Evolutionary conservation across 2,329 filamentous ascomycete species (phyloP).

Genomic region (Apiospora marii): DNA sequence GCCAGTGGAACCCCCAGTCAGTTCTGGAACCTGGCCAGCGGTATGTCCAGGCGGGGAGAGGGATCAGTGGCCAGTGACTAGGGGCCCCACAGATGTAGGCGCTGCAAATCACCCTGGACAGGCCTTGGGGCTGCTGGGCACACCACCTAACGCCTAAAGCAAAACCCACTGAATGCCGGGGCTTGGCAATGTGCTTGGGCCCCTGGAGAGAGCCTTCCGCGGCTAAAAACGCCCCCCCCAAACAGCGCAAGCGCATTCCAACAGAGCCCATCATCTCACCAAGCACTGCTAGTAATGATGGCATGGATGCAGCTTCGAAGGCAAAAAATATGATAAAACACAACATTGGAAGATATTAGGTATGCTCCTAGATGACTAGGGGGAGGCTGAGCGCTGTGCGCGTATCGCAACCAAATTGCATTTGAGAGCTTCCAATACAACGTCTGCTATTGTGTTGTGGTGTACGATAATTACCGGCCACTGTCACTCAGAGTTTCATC

Average conservation of each 20-base stretch:
- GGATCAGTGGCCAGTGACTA: slow-evolving; percentile 3
- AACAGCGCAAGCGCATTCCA: background rate
- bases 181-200: slow-evolving; percentile 19
- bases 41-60: slow-evolving; percentile 2
- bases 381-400: slow-evolving; percentile 1
- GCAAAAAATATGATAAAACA: background rate
- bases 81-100: slow-evolving; percentile 2
- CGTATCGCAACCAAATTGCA: slow-evolving; percentile 1
- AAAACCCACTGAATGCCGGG: slow-evolving; percentile 16
- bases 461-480: slow-evolving; percentile 9
- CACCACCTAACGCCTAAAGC: slow-evolving; percentile 10
- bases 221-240: slow-evolving; percentile 11
- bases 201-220: slow-evolving; percentile 15
- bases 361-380: background rate
- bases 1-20: slow-evolving; percentile 5
- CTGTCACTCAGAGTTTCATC: slow-evolving; percentile 10
- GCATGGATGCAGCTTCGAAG: slow-evolving; percentile 3
- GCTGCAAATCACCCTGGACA: slow-evolving; percentile 15
- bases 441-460: background rate
- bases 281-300: background rate
- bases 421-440: background rate
- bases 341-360: slow-evolving; percentile 8
- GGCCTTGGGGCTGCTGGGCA: background rate
- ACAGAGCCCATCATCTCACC: background rate
- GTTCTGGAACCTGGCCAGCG: slow-evolving; percentile 17